These are phyloP conservation scores for Eimeria falciformis DNA, from an alignment of 169 alveolate species.

Conservation along the genomic window DNA sequence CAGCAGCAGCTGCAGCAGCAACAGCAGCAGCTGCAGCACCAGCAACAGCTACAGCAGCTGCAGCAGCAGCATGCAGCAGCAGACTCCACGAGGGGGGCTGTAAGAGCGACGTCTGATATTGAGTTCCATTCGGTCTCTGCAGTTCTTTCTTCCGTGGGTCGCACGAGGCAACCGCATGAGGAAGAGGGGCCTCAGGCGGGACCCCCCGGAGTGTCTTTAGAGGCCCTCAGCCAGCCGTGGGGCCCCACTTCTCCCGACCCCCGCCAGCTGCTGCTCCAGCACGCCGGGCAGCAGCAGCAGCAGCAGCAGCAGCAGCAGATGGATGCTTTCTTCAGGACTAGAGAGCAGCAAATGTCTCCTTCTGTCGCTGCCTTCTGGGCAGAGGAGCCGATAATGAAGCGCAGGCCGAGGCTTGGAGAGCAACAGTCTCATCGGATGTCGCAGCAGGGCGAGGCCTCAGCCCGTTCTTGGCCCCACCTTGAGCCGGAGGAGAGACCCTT, in stretches of 20 bases:
- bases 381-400: constrained; percentile 19
- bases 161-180: background rate
- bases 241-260: constrained; percentile 36
- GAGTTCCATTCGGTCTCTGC: constrained; percentile 20
- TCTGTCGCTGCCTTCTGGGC: constrained; percentile 50
- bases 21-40: constrained; percentile 16
- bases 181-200: background rate
- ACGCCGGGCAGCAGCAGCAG: constrained; percentile 43
- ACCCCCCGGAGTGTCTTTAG: background rate
- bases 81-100: background rate
- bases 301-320: constrained; percentile 42
- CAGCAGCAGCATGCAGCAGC: constrained; percentile 16
- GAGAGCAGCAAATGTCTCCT: background rate
- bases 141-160: background rate
- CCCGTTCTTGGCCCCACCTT: constrained; percentile 53
- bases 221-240: background rate
- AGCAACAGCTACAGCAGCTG: constrained; percentile 18
- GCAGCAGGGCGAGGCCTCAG: constrained; percentile 46
- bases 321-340: constrained; percentile 17
- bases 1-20: constrained; percentile 29
- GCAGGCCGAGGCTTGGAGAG: constrained; percentile 30
- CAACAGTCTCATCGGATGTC: constrained; percentile 8
- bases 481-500: constrained; percentile 40
- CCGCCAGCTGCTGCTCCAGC: constrained; percentile 64
- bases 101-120: background rate